These are phyloP conservation scores for Dittrichia graveolens DNA, from an alignment of 129 eudicot genomes.

Conservation along the genomic window DNA sequence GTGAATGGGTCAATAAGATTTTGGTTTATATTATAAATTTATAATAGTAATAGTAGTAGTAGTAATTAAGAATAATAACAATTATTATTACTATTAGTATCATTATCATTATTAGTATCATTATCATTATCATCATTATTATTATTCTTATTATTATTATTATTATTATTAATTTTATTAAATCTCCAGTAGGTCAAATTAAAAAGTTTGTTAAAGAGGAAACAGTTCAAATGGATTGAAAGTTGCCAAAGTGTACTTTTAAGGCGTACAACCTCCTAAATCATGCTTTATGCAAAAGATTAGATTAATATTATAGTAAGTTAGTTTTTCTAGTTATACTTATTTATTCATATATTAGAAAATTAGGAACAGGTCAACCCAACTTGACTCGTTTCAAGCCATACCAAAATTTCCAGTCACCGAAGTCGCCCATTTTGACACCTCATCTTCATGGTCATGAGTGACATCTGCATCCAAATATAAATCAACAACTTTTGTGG, in stretches of 20 bases:
- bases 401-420: not conserved
- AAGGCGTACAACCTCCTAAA: slow-evolving; percentile 1
- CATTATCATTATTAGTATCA: too few species aligned
- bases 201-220: not conserved
- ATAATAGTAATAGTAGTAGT: too few species aligned
- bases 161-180: too few species aligned
- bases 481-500: slow-evolving; percentile 32
- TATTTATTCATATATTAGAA: not conserved
- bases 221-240: not conserved
- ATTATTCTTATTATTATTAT: too few species aligned
- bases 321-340: not conserved
- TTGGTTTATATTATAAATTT: too few species aligned
- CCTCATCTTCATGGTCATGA: slow-evolving; percentile 14
- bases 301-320: not conserved
- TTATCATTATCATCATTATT: too few species aligned
- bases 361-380: not conserved
- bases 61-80: too few species aligned
- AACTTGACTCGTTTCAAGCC: not conserved
- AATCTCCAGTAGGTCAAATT: too few species aligned
- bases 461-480: not conserved
- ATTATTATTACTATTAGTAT: too few species aligned
- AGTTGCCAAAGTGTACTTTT: not conserved
- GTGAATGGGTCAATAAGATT: too few species aligned
- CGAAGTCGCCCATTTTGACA: not conserved
- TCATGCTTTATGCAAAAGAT: not conserved